phyloP scores from a whole-genome alignment of 371 early-diverging fungal genomes.

The Mycotypha africana region DNA sequence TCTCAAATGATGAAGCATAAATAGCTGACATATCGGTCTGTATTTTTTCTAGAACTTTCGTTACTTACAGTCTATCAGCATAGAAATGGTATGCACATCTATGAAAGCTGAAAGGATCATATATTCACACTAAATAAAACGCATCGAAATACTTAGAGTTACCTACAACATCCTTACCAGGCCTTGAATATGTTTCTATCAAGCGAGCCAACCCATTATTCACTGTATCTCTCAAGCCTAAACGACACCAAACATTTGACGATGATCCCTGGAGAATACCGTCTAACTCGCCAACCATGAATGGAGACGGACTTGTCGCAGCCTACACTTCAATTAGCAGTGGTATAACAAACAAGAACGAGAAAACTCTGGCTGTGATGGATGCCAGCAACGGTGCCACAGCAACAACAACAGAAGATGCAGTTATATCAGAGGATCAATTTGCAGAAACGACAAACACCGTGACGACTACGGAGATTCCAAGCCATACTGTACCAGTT shows the following conservation, averaged over 20 bases:
- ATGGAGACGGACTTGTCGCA: too few relatives aligned
- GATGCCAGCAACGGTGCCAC: too few relatives aligned
- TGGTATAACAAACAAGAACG: too few relatives aligned
- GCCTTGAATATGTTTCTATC: slow-evolving; percentile 13
- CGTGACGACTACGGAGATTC: not conserved
- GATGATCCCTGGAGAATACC: slow-evolving; percentile 21
- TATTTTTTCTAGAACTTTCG: slow-evolving; percentile 12
- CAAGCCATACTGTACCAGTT: not conserved
- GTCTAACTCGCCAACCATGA: slow-evolving; percentile 2
- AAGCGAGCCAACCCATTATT: slow-evolving; percentile 9
- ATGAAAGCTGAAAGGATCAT: too few relatives aligned
- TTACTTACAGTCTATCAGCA: slow-evolving; percentile 19
- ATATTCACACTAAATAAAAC: not conserved
- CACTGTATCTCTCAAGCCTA: not conserved
- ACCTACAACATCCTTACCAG: slow-evolving; percentile 20
- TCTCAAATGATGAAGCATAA: not conserved
- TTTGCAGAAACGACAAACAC: not conserved
- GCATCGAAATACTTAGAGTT: slow-evolving; percentile 14
- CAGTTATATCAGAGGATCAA: too few relatives aligned
- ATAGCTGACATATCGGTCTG: not conserved
- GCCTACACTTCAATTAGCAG: too few relatives aligned
- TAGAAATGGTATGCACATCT: slow-evolving; percentile 20
- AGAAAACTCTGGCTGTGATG: too few relatives aligned
- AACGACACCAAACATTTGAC: slow-evolving; percentile 12
- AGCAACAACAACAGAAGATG: not conserved